Conservation (phyloP, 106 monocot species). For the Agapanthus africanus region DNA sequence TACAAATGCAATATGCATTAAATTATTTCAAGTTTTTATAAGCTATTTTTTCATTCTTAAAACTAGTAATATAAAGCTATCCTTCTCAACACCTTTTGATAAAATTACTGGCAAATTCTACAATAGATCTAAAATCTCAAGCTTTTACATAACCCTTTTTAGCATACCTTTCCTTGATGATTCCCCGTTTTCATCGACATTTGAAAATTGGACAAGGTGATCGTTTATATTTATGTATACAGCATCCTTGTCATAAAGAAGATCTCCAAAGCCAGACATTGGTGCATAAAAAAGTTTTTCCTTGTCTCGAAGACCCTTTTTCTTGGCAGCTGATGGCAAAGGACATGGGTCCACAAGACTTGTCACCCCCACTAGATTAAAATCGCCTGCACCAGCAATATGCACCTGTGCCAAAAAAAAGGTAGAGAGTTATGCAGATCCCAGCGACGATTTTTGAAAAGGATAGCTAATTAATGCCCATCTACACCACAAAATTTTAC, state of each 20-base stretch:
- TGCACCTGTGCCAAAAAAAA: slow-evolving; percentile 66
- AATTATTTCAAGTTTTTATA: too few species aligned
- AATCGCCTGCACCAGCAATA: slow-evolving; percentile 93
- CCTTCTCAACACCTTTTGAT: too few species aligned
- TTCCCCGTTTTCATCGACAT: slow-evolving; percentile 47
- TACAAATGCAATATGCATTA: too few species aligned
- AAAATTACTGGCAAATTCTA: too few species aligned
- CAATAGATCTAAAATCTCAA: too few species aligned
- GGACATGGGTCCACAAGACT: slow-evolving; percentile 85
- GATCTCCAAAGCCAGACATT: slow-evolving; percentile 97
- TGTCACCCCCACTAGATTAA: slow-evolving; percentile 59
- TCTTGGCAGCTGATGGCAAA: slow-evolving; percentile 94
- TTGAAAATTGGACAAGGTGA: slow-evolving; percentile 91
- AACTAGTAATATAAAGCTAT: too few species aligned
- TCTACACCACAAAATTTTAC: neutral
- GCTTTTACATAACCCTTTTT: too few species aligned
- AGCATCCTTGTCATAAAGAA: slow-evolving; percentile 97
- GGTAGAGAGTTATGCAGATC: neutral
- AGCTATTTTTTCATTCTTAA: too few species aligned
- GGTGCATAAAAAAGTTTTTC: slow-evolving; percentile 97
- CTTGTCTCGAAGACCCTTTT: slow-evolving; percentile 89
- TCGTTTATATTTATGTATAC: slow-evolving; percentile 96
- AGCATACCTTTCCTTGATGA: slow-evolving; percentile 43
- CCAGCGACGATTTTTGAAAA: neutral
- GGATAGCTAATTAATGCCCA: neutral